Evolutionary conservation across 441 rosid genomes (phyloP).

Genomic region (Bruguiera hainesii): DNA sequence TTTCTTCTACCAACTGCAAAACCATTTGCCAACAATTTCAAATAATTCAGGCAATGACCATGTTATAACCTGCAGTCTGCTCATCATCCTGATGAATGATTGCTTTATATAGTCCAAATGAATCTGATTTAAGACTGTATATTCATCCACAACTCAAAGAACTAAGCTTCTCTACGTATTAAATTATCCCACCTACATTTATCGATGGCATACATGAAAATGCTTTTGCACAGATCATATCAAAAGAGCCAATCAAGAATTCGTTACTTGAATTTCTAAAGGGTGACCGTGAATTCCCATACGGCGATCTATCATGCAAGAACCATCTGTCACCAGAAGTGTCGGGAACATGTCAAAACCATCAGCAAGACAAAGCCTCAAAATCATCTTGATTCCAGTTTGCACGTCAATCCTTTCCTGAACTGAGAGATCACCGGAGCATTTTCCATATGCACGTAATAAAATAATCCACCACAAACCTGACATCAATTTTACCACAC

Average conservation of each 20-base stretch:
- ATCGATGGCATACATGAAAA: neutral
- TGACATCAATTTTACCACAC: constrained; percentile 24
- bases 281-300: constrained; percentile 98
- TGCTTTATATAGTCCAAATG: too few relatives aligned
- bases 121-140: too few relatives aligned
- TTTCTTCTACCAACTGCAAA: too few relatives aligned
- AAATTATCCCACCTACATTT: neutral
- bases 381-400: constrained; percentile 90
- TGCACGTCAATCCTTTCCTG: constrained; percentile 96
- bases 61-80: too few relatives aligned
- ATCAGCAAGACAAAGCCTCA: constrained; percentile 79
- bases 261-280: constrained; percentile 76
- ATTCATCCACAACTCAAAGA: too few relatives aligned
- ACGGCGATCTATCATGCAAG: constrained; percentile 96
- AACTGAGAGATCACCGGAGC: constrained; percentile 74
- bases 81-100: too few relatives aligned
- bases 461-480: constrained; percentile 98
- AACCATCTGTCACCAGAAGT: constrained; percentile 84
- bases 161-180: neutral
- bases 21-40: too few relatives aligned
- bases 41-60: too few relatives aligned
- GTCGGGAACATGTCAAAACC: constrained; percentile 98
- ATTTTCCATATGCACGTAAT: constrained; percentile 83
- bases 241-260: neutral
- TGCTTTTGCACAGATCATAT: neutral